Evolutionary conservation across 768 basidiomycete genomes (phyloP), one percentile per base, ranked within the genome.

Genomic region (Suillus paluster): DNA sequence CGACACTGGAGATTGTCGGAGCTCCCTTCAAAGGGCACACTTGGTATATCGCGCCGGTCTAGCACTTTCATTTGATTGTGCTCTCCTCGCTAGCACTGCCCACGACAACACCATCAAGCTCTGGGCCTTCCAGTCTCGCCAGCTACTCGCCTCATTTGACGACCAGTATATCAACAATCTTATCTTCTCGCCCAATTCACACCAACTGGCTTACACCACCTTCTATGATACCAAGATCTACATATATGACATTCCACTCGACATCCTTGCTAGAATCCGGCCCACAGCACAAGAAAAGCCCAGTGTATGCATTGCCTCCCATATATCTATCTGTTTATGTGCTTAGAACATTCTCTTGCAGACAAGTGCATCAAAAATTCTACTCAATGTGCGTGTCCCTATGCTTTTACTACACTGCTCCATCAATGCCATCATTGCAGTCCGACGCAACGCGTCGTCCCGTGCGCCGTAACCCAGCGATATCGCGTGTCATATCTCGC

Each of bases 121-220:
- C 27, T 49, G 48, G 48, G 27, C 50, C 7, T 34, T 53, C 33
- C n/a, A 34, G 50, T 34, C 33, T 7, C 50, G 33, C n/a, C 33
- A 53, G 33, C 33, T 53, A n/a, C 50, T 34, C 21, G n/a, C 33
- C n/a, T 53, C 50, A 21, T 53, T 34, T 27, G n/a, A 52, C n/a
- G 3, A 21, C 4, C 7, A 1, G 17, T 1, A 8, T 49, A 8
- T 5, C 17, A 5, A 23, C 45, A 2, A 23, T 25, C 23, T 49
- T 21, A 30, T 30, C 27, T 30, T 49, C 25, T 52, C 50, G 15
- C 33, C 33, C 3, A 27, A 53, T 33, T 34, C 33, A 14, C 33
- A 17, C 33, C 50, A 53, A 34, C 21, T 54, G n/a, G 14, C 34
- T 6, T 36, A 36, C 21, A 36, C 52, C 12, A 46, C 45, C 23